Evolutionary conservation across 208 protist species (phyloP), one percentile per base, ranked within the genome.

Genomic region (Porcisia deanei): DNA sequence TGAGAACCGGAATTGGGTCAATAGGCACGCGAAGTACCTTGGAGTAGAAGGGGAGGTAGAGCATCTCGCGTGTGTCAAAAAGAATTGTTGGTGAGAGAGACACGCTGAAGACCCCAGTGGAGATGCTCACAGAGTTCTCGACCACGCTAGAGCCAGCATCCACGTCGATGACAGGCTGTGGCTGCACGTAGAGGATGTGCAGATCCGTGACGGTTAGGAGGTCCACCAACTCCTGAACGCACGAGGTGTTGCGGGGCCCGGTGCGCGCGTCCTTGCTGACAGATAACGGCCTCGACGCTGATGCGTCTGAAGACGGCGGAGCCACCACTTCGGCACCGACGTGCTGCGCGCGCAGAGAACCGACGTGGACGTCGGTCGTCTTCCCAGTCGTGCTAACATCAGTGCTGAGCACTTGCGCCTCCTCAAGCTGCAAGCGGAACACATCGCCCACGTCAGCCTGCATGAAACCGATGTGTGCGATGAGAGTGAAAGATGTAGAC

Each of bases 31-130:
- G 87, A 60, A 94, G 79, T 58, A 94, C 88, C 75, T 91, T 92
- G 63, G 79, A 80, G 67, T 81, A 94, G 76, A 97, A 94, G 57
- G 93, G 93, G 37, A 89, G 73, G 79, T 95, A 95, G 12, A 97
- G 81, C 71, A 94, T 25, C 75, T 95, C 85, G 37, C 88, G 81
- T 3, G 89, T 88, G 81, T 95, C 93, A 57, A 88, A 86, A 6
- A 95, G 79, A 74, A 91, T 91, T 25, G 89, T 85, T 37, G 91
- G 89, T 12, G 90, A 93, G 30, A 97, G 64, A 30, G 88, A 75
- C 3, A 93, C 34, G 57, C 71, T 66, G 34, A 94, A 43, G 63
- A 76, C 61, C 3, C 83, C 86, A 6, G 87, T 54, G 16, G 64
- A 75, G 39, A 93, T 63, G 58, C 81, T 73, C 25, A 90, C 53